Conservation (phyloP, 768 basidiomycete species). For the Tubosaeta brunneosetosa region DNA sequence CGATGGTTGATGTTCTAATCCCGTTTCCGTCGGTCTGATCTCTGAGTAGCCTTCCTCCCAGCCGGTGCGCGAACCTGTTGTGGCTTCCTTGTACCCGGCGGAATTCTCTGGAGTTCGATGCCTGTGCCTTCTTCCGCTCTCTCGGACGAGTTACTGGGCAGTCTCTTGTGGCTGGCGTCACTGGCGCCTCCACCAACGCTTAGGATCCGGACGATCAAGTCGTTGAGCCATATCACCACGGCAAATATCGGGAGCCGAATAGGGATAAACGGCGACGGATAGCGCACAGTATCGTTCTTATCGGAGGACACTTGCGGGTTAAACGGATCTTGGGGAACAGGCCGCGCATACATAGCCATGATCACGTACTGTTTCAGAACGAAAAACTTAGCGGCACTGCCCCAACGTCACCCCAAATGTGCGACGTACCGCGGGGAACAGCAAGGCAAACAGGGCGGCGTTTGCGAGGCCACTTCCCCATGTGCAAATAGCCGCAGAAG, state of each 20-base stretch:
- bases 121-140: constrained; percentile 58
- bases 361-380: constrained; percentile 61
- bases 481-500: constrained; percentile 66
- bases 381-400: constrained; percentile 1
- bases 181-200: constrained; percentile 45
- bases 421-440: constrained; percentile 68
- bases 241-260: constrained; percentile 77
- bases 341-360: constrained; percentile 74
- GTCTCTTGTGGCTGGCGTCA: constrained; percentile 21
- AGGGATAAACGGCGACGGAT: constrained; percentile 75
- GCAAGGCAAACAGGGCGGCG: constrained; percentile 75
- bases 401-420: background rate
- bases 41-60: constrained; percentile 21
- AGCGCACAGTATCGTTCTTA: constrained; percentile 42
- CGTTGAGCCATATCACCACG: constrained; percentile 69
- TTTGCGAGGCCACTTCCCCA: constrained; percentile 73
- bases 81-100: constrained; percentile 6
- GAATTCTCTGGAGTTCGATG: constrained; percentile 21
- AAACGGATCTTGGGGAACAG: constrained; percentile 73
- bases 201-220: constrained; percentile 57
- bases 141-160: constrained; percentile 49
- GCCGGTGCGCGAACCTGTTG: constrained; percentile 4
- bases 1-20: constrained; percentile 33
- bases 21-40: constrained; percentile 41
- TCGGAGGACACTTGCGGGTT: constrained; percentile 43